A percentile compares a stretch with the other conserved stretches of the same genome.
Evolutionary conservation across 163 green algal species (phyloP).

Genomic region (Volvox carteri): DNA sequence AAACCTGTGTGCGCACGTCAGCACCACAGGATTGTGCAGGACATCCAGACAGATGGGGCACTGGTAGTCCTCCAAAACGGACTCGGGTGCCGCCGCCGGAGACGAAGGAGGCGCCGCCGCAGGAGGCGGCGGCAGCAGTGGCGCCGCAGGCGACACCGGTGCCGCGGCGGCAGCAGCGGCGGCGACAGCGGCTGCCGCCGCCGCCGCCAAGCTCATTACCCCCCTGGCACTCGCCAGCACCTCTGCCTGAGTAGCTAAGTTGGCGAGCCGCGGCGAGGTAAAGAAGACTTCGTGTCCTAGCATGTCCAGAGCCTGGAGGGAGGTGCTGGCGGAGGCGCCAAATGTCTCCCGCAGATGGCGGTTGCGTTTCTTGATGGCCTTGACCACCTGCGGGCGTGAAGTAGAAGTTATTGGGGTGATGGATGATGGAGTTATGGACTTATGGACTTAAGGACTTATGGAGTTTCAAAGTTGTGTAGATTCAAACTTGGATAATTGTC

Average conservation of each 20-base stretch:
- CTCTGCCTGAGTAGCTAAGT: conserved; percentile 72
- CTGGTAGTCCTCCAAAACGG: conserved; percentile 61
- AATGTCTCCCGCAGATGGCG: conserved; percentile 72
- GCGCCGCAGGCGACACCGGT: neutral
- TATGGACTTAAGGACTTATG: too few species aligned
- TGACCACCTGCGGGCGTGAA: conserved; percentile 65
- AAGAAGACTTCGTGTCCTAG: conserved; percentile 88
- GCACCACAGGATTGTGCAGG: conserved; percentile 88
- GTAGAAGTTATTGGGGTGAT: too few species aligned
- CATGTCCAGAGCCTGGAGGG: conserved; percentile 74
- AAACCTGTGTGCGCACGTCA: conserved; percentile 92
- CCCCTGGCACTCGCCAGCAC: conserved; percentile 72
- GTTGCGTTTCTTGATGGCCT: conserved; percentile 94
- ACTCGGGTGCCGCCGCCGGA: neutral
- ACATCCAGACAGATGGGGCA: conserved; percentile 92
- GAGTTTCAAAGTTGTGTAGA: too few species aligned
- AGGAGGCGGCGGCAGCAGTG: neutral
- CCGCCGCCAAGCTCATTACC: conserved; percentile 2
- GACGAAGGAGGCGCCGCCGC: too few species aligned
- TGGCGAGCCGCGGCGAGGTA: conserved; percentile 82
- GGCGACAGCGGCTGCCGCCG: neutral
- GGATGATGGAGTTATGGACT: too few species aligned
- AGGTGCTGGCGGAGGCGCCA: conserved; percentile 38
- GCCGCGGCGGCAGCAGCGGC: neutral
- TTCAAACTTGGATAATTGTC: too few species aligned